A percentile compares a stretch with the other conserved stretches of the same genome.
phyloP scores from a whole-genome alignment of 352 stramenopile species.

The Phytophthora pini region DNA sequence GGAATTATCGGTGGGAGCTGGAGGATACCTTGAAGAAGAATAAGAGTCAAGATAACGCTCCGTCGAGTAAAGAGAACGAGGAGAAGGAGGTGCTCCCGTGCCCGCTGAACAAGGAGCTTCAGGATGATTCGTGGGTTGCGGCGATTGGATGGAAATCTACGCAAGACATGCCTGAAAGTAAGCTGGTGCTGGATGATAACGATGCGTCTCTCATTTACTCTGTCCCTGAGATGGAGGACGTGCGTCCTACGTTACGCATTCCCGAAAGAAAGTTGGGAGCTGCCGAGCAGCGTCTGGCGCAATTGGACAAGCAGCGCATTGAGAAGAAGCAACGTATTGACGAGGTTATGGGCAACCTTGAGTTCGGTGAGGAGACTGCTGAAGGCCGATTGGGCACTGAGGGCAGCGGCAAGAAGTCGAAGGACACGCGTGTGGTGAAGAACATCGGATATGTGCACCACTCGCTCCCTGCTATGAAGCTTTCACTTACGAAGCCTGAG shows the following conservation, averaged over 20 bases:
- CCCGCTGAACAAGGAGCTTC: slow-evolving; percentile 75
- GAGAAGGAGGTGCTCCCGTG: slow-evolving; percentile 33
- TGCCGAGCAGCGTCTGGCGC: slow-evolving; percentile 71
- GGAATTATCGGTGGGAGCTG: slow-evolving; percentile 83
- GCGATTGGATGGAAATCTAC: slow-evolving; percentile 84
- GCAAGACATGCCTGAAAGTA: slow-evolving; percentile 82
- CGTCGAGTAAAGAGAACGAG: slow-evolving; percentile 8
- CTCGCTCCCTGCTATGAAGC: slow-evolving; percentile 87
- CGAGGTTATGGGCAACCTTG: slow-evolving; percentile 81
- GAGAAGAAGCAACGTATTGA: slow-evolving; percentile 87
- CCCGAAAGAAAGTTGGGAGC: slow-evolving; percentile 82
- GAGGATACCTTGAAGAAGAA: slow-evolving; percentile 29
- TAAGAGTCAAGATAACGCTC: slow-evolving; percentile 11
- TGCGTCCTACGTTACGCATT: slow-evolving; percentile 83
- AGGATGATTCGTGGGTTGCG: slow-evolving; percentile 74
- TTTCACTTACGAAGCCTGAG: slow-evolving; percentile 86
- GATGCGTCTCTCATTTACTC: slow-evolving; percentile 82
- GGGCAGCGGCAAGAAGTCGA: slow-evolving; percentile 78
- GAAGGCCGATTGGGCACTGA: slow-evolving; percentile 68
- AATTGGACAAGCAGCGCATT: slow-evolving; percentile 74
- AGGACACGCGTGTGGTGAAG: slow-evolving; percentile 86
- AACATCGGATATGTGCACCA: slow-evolving; percentile 88
- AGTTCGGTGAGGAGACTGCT: slow-evolving; percentile 80
- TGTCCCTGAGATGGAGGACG: slow-evolving; percentile 78
- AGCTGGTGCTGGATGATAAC: slow-evolving; percentile 86